phyloP scores from a whole-genome alignment of 2,329 filamentous ascomycete genomes.

The Xylariaceae sp. region DNA sequence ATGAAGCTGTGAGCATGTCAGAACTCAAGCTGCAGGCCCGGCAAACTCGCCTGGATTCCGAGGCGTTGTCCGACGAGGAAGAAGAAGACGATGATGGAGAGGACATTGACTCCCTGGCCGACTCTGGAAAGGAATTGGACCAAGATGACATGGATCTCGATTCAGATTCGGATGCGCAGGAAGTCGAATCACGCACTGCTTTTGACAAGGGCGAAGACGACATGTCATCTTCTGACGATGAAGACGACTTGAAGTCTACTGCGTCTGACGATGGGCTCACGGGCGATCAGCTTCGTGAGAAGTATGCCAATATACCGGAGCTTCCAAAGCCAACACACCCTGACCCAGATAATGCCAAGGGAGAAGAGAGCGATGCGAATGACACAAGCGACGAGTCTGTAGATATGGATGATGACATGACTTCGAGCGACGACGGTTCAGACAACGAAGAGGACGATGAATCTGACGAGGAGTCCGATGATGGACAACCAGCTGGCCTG shows the following conservation, averaged over 20 bases:
- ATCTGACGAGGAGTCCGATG: conserved; percentile 38
- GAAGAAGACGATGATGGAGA: conserved; percentile 35
- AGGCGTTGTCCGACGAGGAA: conserved; percentile 44
- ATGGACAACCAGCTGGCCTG: conserved; percentile 44
- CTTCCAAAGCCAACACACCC: conserved; percentile 30
- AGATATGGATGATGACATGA: conserved; percentile 67
- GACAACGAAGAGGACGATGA: conserved; percentile 43
- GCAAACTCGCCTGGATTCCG: conserved; percentile 53
- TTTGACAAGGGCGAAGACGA: conserved; percentile 47
- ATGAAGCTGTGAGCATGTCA: conserved; percentile 69
- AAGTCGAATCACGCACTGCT: conserved; percentile 36
- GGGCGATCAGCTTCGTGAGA: conserved; percentile 64
- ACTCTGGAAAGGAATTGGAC: conserved; percentile 39
- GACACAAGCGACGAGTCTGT: conserved; percentile 64
- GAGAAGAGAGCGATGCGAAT: conserved; percentile 26
- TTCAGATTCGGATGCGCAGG: conserved; percentile 27
- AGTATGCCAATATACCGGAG: conserved; percentile 65
- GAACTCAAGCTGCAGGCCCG: conserved; percentile 66
- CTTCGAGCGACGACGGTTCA: conserved; percentile 51
- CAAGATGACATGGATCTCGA: conserved; percentile 35
- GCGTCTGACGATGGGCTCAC: conserved; percentile 63
- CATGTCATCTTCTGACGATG: conserved; percentile 64
- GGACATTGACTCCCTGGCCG: conserved; percentile 44
- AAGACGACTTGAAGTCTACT: conserved; percentile 52
- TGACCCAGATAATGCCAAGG: conserved; percentile 16